Percentiles rank a stretch among this genome's conserved stretches.
These are phyloP conservation scores for Luvunga scandens DNA, from an alignment of 345 rosid species.

Conservation along the genomic window DNA sequence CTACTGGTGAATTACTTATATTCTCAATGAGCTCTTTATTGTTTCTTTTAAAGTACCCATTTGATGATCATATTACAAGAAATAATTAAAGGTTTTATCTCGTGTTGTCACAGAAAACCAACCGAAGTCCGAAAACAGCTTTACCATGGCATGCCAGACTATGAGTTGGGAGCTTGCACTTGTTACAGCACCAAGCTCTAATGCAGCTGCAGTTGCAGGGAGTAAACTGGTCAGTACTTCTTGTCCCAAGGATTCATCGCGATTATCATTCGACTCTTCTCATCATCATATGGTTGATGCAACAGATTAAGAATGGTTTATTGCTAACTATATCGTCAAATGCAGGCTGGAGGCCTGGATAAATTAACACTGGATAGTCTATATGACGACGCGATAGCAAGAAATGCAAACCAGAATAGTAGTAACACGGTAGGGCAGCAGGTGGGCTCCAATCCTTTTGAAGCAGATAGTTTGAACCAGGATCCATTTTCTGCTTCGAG, in stretches of 20 bases:
- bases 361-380: slow-evolving; percentile 23
- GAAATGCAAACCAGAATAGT: slow-evolving; percentile 4
- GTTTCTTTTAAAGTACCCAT: not conserved
- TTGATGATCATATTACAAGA: not conserved
- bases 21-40: not conserved
- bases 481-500: slow-evolving; percentile 8
- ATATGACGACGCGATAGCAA: slow-evolving; percentile 20
- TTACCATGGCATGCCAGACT: not conserved
- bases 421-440: slow-evolving; percentile 4
- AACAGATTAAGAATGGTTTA: not conserved
- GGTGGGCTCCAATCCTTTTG: slow-evolving; percentile 13
- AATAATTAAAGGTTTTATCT: not conserved
- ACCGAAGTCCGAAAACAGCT: slow-evolving; percentile 4
- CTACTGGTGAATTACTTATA: slow-evolving; percentile 17
- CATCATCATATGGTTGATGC: too few species aligned
- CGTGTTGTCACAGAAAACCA: slow-evolving; percentile 6
- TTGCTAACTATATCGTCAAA: not conserved
- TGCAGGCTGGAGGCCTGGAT: slow-evolving; percentile 34
- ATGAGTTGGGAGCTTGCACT: slow-evolving; percentile 38
- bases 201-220: slow-evolving; percentile 12
- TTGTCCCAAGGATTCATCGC: too few species aligned
- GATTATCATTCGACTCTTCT: too few species aligned
- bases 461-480: slow-evolving; percentile 2
- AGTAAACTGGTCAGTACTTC: slow-evolving; percentile 25
- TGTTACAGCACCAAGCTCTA: slow-evolving; percentile 29